These are phyloP conservation scores for Purpureocillium lavendulum DNA, from an alignment of 2,329 filamentous ascomycete genomes.

Conservation along the genomic window DNA sequence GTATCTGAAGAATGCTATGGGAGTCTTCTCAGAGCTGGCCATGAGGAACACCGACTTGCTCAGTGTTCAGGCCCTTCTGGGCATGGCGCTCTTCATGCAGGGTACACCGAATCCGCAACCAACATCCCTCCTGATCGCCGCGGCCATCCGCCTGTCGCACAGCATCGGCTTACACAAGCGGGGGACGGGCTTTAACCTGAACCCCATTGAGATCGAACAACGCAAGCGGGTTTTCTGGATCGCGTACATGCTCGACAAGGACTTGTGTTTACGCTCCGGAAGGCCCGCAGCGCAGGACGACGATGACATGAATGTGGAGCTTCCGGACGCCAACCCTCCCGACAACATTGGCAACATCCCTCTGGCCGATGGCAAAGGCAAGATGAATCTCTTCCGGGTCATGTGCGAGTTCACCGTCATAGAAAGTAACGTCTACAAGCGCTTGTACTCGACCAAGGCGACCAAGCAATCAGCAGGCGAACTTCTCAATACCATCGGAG, in stretches of 20 bases:
- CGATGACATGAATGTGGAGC: slow-evolving; percentile 84
- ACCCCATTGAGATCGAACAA: slow-evolving; percentile 90
- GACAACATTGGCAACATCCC: slow-evolving; percentile 96
- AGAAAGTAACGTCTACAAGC: slow-evolving; percentile 89
- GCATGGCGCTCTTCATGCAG: slow-evolving; percentile 90
- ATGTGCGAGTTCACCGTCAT: slow-evolving; percentile 91
- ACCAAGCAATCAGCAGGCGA: slow-evolving; percentile 88
- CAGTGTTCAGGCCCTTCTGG: slow-evolving; percentile 87
- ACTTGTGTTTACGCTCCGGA: slow-evolving; percentile 50
- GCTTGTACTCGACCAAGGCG: slow-evolving; percentile 85
- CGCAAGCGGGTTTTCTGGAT: slow-evolving; percentile 61
- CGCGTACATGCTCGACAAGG: slow-evolving; percentile 57
- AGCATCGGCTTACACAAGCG: slow-evolving; percentile 94
- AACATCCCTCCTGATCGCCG: slow-evolving; percentile 81
- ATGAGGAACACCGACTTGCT: slow-evolving; percentile 94
- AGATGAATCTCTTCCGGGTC: slow-evolving; percentile 88
- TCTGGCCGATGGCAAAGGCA: slow-evolving; percentile 77
- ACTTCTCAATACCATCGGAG: slow-evolving; percentile 88
- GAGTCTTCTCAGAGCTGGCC: slow-evolving; percentile 82
- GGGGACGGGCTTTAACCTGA: slow-evolving; percentile 86
- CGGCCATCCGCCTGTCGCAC: slow-evolving; percentile 83
- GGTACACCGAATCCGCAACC: slow-evolving; percentile 96
- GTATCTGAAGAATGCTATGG: slow-evolving; percentile 94
- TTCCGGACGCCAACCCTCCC: slow-evolving; percentile 81
- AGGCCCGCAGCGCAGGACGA: slow-evolving; percentile 55